A percentile compares a stretch with the other conserved stretches of the same genome.
Evolutionary conservation across 148 eudicot genomes (phyloP).

Genomic region (Camellia granthamiana): DNA sequence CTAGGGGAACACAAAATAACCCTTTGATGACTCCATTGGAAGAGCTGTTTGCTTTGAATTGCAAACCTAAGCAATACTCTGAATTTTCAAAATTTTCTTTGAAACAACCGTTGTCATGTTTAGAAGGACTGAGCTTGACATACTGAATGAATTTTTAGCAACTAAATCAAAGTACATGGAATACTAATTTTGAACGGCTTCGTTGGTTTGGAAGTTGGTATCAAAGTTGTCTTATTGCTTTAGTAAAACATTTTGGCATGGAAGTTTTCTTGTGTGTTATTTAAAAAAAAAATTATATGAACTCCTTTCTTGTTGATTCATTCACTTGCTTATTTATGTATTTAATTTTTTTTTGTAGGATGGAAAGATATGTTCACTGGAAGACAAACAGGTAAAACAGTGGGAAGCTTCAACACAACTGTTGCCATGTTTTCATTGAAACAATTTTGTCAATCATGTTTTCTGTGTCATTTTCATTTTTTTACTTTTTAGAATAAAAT

Average conservation of each 20-base stretch:
- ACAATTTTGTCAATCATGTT: no score
- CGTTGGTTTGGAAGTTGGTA: background rate
- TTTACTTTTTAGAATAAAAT: no score
- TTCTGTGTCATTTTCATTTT: no score
- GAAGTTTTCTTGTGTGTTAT: no score
- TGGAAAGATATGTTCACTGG: constrained; percentile 53
- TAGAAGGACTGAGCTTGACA: background rate
- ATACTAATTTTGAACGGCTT: background rate
- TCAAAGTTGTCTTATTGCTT: background rate
- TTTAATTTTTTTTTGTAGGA: constrained; percentile 44
- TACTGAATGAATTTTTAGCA: background rate
- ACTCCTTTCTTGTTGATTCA: background rate
- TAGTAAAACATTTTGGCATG: background rate
- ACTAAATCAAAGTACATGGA: background rate
- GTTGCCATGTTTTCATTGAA: no score
- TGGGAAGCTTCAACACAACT: no score
- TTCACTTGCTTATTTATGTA: background rate
- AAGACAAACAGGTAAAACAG: constrained; percentile 63
- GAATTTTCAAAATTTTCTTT: background rate
- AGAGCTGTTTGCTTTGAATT: background rate
- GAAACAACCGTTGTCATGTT: background rate
- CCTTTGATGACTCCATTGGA: no score
- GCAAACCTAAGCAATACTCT: background rate
- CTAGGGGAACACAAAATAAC: background rate
- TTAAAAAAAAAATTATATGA: no score